Conservation (phyloP, 352 stramenopile genomes). For the Aphanomyces euteiches region DNA sequence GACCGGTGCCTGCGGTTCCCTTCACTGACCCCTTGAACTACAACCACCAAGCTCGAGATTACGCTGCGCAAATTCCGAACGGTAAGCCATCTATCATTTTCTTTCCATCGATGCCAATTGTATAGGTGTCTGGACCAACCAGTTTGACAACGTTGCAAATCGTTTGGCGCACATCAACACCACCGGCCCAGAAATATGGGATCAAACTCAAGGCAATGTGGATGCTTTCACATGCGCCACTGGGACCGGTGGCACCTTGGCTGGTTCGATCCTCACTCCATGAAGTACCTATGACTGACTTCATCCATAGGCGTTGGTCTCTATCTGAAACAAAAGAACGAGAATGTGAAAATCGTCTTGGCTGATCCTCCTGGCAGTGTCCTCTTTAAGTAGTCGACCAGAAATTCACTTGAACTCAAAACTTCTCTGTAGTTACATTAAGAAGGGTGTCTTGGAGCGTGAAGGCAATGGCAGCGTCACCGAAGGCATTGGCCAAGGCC, state of each 20-base stretch:
- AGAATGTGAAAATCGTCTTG: constrained; percentile 35
- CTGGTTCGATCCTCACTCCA: constrained; percentile 24
- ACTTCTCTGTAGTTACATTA: constrained; percentile 31
- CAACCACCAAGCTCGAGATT: constrained; percentile 33
- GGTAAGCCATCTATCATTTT: not conserved
- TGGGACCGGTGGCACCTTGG: constrained; percentile 39
- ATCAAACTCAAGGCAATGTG: constrained; percentile 35
- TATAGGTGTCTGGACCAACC: constrained; percentile 37
- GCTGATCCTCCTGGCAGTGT: constrained; percentile 37
- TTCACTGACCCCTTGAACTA: constrained; percentile 41
- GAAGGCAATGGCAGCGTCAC: constrained; percentile 38
- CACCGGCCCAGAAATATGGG: constrained; percentile 36
- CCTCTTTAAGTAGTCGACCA: constrained; percentile 22
- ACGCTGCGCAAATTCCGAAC: constrained; percentile 26
- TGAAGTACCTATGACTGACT: not conserved
- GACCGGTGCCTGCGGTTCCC: constrained; percentile 36
- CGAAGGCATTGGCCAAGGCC: constrained; percentile 47
- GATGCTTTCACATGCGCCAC: constrained; percentile 40
- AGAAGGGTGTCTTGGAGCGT: constrained; percentile 41
- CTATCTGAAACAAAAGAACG: constrained; percentile 32
- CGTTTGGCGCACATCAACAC: constrained; percentile 33
- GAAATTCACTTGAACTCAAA: not conserved
- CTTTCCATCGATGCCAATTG: constrained; percentile 2
- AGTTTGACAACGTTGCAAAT: constrained; percentile 45
- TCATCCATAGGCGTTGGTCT: constrained; percentile 10